Conservation (phyloP, 805 yeast genomes). For the Babjeviella inositovora region DNA sequence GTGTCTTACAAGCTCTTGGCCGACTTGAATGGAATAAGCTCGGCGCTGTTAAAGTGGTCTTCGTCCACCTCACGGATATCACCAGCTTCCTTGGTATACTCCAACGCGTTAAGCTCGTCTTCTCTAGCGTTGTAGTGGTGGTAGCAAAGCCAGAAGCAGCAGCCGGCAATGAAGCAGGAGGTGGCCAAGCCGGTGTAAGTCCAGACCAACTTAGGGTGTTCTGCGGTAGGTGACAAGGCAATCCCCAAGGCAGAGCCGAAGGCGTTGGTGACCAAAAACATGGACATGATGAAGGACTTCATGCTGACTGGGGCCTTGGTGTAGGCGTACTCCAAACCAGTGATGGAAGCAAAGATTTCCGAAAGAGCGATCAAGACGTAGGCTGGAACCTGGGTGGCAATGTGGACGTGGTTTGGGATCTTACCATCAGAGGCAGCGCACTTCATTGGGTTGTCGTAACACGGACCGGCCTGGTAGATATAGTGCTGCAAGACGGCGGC, state of each 20-base stretch:
- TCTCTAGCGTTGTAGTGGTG: conserved; percentile 35
- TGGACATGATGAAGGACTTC: conserved; percentile 45
- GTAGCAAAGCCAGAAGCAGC: conserved; percentile 46
- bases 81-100: too few relatives aligned
- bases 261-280: conserved; percentile 61
- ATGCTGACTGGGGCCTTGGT: conserved; percentile 63
- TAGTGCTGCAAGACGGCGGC: conserved; percentile 33
- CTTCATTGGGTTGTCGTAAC: conserved; percentile 20
- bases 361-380: conserved; percentile 60
- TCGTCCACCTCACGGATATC: too few relatives aligned
- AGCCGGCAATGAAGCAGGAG: conserved; percentile 42
- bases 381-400: conserved; percentile 57
- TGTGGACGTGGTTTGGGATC: conserved; percentile 39
- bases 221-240: conserved; percentile 51
- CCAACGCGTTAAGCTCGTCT: conserved; percentile 40
- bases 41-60: too few relatives aligned
- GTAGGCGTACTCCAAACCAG: conserved; percentile 76
- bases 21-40: too few relatives aligned
- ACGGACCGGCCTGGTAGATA: conserved; percentile 30
- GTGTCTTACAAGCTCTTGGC: too few relatives aligned
- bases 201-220: conserved; percentile 59
- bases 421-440: conserved; percentile 11
- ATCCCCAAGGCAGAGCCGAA: conserved; percentile 65
- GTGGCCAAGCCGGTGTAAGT: conserved; percentile 47
- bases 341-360: conserved; percentile 66